Evolutionary conservation across 371 early-diverging fungal species (phyloP).

Genomic region (Apophysomyces elegans): DNA sequence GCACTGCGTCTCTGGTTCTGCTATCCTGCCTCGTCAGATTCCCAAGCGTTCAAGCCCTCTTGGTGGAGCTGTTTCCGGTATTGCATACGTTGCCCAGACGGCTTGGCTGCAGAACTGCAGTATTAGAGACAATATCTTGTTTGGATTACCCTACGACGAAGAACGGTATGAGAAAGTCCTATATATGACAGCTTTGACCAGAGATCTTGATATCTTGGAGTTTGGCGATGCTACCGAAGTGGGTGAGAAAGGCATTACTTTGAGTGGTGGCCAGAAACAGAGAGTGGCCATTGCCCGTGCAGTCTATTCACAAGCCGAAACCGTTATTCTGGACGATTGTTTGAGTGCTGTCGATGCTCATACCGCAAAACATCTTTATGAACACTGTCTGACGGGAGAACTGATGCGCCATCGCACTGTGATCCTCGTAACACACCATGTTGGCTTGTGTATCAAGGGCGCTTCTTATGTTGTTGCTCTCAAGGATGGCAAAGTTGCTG

Average conservation of each 20-base stretch:
- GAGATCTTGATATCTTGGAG: conserved; percentile 79
- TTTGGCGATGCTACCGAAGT: conserved; percentile 85
- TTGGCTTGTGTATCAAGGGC: conserved; percentile 68
- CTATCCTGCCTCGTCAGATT: conserved; percentile 46
- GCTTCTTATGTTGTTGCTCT: conserved; percentile 71
- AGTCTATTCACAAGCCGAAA: conserved; percentile 67
- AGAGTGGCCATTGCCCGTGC: conserved; percentile 70
- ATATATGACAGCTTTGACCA: conserved; percentile 67
- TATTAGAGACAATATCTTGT: conserved; percentile 78
- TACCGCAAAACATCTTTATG: conserved; percentile 77
- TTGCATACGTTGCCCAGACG: conserved; percentile 78
- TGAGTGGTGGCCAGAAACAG: conserved; percentile 86
- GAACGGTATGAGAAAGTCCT: conserved; percentile 65
- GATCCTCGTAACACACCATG: conserved; percentile 85
- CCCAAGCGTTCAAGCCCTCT: conserved; percentile 9
- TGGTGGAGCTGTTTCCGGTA: conserved; percentile 48
- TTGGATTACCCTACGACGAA: conserved; percentile 70
- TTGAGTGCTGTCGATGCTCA: conserved; percentile 82
- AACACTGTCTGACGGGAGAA: conserved; percentile 65
- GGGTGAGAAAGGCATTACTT: conserved; percentile 83
- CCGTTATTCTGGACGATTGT: conserved; percentile 74
- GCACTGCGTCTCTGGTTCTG: conserved; percentile 38
- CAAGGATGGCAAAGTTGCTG: conserved; percentile 62
- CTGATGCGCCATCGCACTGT: conserved; percentile 75
- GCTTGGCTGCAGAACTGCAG: conserved; percentile 83